Percentiles rank a stretch among this genome's conserved stretches.
Conservation (phyloP, 164 flowering plant genomes). For the Umbilicus rupestris region DNA sequence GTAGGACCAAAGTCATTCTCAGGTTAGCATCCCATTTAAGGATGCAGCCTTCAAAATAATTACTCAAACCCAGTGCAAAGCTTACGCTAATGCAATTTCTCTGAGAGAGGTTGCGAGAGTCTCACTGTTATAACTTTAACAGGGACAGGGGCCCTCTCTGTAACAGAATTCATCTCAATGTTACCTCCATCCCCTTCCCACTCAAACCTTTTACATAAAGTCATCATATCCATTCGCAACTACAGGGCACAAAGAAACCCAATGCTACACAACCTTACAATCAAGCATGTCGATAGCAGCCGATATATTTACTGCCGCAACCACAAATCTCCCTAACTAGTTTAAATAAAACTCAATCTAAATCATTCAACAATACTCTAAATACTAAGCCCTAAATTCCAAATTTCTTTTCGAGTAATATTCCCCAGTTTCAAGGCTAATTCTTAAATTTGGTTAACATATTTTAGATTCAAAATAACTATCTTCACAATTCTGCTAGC, state of each 20-base stretch:
- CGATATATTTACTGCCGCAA: no score
- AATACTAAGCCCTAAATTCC: no score
- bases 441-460: no score
- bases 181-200: conserved; percentile 21
- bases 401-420: no score
- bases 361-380: no score
- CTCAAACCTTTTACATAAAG: conserved; percentile 52
- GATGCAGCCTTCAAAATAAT: neutral
- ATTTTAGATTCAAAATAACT: no score
- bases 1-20: neutral
- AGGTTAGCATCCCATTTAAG: neutral
- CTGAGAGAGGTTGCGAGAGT: conserved; percentile 53
- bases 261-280: neutral
- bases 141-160: conserved; percentile 51
- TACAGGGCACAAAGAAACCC: neutral
- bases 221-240: conserved; percentile 32
- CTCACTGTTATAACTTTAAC: conserved; percentile 34
- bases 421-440: no score
- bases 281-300: neutral
- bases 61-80: neutral
- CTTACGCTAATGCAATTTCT: conserved; percentile 14
- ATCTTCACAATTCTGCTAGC: no score
- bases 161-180: conserved; percentile 18
- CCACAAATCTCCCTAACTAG: neutral
- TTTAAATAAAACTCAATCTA: no score